Conservation (phyloP, 148 eudicot species). For the Amaranthus palmeri region DNA sequence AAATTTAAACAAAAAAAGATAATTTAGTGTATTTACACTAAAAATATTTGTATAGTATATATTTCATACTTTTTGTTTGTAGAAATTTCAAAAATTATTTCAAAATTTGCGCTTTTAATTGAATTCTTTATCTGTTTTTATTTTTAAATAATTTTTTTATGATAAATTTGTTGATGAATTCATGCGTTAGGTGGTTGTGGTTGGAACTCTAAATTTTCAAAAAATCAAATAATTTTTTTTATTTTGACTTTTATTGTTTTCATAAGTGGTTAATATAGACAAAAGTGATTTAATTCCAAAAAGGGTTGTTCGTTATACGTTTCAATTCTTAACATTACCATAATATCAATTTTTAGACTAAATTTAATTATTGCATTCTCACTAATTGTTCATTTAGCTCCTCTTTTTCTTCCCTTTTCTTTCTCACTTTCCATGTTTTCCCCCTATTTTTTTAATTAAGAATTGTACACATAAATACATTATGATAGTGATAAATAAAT, state of each 20-base stretch:
- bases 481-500: conserved; percentile 9
- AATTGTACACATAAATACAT: neutral
- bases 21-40: neutral
- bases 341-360: neutral
- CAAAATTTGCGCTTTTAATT: neutral
- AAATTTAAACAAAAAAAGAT: conserved; percentile 5
- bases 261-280: neutral
- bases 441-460: too few species aligned
- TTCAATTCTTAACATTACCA: neutral
- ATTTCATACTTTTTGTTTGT: neutral
- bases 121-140: too few species aligned
- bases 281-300: conserved; percentile 12
- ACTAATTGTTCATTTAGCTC: neutral
- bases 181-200: conserved; percentile 4
- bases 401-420: neutral
- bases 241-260: neutral
- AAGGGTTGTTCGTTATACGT: neutral
- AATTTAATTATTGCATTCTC: conserved; percentile 13
- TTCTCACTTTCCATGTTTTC: too few species aligned
- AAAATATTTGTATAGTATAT: neutral
- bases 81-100: neutral
- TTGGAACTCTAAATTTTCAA: neutral
- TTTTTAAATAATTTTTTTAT: neutral
- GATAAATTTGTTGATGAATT: neutral
- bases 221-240: neutral